Conservation (phyloP, 345 rosid genomes). For the Excoecaria cochinchinensis region DNA sequence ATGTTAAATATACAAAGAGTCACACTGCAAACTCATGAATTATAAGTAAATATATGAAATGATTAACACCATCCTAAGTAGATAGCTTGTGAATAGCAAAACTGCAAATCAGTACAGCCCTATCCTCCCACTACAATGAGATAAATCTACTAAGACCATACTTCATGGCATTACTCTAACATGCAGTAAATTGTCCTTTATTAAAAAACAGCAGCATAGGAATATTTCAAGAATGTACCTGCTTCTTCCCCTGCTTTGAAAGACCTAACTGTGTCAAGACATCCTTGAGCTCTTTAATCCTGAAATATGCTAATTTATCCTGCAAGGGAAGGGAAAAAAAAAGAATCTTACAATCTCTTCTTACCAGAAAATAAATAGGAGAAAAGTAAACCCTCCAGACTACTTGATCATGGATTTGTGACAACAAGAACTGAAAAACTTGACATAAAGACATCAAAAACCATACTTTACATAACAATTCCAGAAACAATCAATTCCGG, state of each 20-base stretch:
- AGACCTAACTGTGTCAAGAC: constrained; percentile 83
- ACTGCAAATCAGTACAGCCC: neutral
- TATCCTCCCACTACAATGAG: neutral
- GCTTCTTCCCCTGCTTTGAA: constrained; percentile 97
- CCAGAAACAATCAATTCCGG: neutral
- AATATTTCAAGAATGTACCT: constrained; percentile 43
- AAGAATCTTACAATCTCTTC: constrained; percentile 9
- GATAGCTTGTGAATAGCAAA: neutral
- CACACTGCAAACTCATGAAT: neutral
- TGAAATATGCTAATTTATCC: constrained; percentile 80
- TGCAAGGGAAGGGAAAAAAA: constrained; percentile 32
- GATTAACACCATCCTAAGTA: neutral
- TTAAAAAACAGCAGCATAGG: constrained; percentile 1
- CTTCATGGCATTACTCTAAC: neutral
- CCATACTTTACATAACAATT: no score
- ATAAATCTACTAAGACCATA: neutral
- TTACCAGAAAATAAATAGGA: neutral
- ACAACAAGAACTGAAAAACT: neutral
- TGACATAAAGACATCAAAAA: neutral
- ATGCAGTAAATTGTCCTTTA: neutral
- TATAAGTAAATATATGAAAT: neutral
- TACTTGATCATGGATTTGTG: neutral
- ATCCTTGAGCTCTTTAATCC: constrained; percentile 97
- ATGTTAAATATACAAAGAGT: neutral
- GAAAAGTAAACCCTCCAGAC: no score